A percentile compares a stretch with the other conserved stretches of the same genome.
phyloP scores from a whole-genome alignment of 208 protist species.

The Leishmania tropica region DNA sequence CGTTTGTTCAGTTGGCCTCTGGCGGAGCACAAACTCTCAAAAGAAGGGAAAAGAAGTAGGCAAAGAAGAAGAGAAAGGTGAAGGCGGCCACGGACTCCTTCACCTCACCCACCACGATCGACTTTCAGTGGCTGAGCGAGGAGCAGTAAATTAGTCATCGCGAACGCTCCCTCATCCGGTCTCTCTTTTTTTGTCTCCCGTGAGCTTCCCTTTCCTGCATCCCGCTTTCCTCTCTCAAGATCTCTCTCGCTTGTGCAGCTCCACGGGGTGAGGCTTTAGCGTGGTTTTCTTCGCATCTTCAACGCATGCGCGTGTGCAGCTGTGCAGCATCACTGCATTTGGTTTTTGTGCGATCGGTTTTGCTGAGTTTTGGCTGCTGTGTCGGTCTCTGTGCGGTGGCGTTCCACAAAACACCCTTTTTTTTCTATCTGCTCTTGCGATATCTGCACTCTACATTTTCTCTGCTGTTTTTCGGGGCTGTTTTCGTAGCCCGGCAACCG shows the following conservation, averaged over 20 bases:
- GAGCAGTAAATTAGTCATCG: not conserved
- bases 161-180: not conserved
- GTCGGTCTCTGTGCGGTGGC: not conserved
- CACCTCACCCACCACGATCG: not conserved
- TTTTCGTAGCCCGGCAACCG: not conserved
- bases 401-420: not conserved
- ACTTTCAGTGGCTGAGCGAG: not conserved
- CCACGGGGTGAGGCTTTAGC: not conserved
- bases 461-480: not conserved
- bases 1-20: not conserved
- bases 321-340: conserved; percentile 3
- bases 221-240: not conserved
- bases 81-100: not conserved
- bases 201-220: not conserved
- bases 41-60: not conserved
- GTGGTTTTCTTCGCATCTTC: conserved; percentile 6
- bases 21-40: not conserved
- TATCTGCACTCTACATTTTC: not conserved
- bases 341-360: not conserved
- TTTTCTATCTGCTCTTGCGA: not conserved
- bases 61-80: not conserved
- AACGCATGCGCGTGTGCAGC: not conserved
- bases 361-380: not conserved
- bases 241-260: not conserved
- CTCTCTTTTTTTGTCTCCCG: conserved; percentile 5